Evolutionary conservation across 805 yeast species (phyloP).

Genomic region (Alloascoidea africana): DNA sequence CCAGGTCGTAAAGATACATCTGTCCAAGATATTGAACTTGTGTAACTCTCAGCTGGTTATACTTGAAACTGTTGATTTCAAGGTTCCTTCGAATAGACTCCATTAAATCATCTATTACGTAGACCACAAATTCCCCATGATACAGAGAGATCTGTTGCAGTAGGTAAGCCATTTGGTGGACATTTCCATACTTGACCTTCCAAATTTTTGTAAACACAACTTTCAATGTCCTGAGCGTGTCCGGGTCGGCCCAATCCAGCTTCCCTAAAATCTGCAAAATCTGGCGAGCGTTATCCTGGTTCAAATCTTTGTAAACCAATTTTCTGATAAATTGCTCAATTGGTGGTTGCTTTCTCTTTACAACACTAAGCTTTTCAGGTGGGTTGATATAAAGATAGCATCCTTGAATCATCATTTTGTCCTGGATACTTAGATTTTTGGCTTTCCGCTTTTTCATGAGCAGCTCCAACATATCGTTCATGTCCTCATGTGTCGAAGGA

Average conservation of each 20-base stretch:
- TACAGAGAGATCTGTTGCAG: constrained; percentile 21
- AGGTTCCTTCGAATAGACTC: constrained; percentile 55
- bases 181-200: constrained; percentile 39
- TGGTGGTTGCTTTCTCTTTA: constrained; percentile 11
- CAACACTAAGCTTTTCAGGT: constrained; percentile 22
- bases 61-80: constrained; percentile 44
- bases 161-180: constrained; percentile 32
- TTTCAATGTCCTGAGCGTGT: constrained; percentile 19
- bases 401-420: constrained; percentile 42
- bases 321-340: constrained; percentile 27
- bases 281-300: constrained; percentile 17
- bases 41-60: constrained; percentile 46
- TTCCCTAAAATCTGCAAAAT: constrained; percentile 24
- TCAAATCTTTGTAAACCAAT: constrained; percentile 37
- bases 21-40: constrained; percentile 46
- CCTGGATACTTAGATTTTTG: constrained; percentile 33
- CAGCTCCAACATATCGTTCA: constrained; percentile 47
- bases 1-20: constrained; percentile 30
- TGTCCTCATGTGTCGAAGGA: constrained; percentile 39
- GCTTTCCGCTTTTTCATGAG: constrained; percentile 34
- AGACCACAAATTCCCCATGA: constrained; percentile 25
- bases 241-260: constrained; percentile 30
- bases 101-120: constrained; percentile 42
- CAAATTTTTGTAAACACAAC: constrained; percentile 45
- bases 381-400: constrained; percentile 18